Evolutionary conservation across 495 filamentous ascomycete species (phyloP).

Genomic region (Bacidia rubella): DNA sequence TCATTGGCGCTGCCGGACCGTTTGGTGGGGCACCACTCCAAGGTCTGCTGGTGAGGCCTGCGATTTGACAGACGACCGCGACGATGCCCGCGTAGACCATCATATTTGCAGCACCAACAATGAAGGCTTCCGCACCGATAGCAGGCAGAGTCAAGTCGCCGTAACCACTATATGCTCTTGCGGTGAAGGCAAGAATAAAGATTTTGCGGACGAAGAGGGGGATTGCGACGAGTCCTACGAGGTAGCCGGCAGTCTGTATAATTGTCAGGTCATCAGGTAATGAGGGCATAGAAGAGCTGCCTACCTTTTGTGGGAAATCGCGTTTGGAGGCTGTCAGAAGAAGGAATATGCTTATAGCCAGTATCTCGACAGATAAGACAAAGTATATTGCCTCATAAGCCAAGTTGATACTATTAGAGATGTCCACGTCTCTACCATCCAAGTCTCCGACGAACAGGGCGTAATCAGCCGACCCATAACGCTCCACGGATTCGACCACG

Average conservation of each 20-base stretch:
- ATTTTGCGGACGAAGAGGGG: conserved; percentile 1
- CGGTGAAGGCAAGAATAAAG: background rate
- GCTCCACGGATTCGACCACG: background rate
- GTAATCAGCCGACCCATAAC: background rate
- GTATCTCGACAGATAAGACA: background rate
- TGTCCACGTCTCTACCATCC: background rate
- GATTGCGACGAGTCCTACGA: background rate
- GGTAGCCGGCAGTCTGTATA: background rate
- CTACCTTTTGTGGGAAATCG: background rate
- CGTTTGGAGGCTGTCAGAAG: background rate
- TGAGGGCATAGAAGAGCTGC: background rate
- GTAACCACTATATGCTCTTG: no score
- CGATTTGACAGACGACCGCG: background rate
- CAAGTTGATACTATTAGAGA: background rate
- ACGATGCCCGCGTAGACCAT: background rate
- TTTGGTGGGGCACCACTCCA: background rate
- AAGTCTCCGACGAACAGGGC: background rate
- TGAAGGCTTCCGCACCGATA: background rate
- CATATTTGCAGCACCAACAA: background rate
- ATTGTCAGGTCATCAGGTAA: background rate
- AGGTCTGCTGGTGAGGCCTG: background rate
- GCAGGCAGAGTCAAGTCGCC: background rate
- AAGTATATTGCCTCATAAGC: conserved; percentile 1
- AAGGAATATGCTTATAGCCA: background rate
- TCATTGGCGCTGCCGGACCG: background rate